Evolutionary conservation across 2,329 filamentous ascomycete genomes (phyloP).

Genomic region (Immersiporthe knoxdaviesiana): DNA sequence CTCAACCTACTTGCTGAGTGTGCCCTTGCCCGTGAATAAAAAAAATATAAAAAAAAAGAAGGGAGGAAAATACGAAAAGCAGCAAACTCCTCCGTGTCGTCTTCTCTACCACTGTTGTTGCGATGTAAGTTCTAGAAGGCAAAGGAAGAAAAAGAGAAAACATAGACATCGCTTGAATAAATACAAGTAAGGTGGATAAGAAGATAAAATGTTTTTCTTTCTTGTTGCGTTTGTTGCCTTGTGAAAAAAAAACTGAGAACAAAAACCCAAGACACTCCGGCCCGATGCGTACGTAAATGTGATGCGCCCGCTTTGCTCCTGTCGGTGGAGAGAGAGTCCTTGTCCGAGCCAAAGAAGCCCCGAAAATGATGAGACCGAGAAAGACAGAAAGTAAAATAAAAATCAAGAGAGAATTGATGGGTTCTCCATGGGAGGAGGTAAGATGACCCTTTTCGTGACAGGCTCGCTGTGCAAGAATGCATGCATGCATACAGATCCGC

Average conservation of each 20-base stretch:
- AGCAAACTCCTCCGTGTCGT: no score
- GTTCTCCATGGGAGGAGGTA: neutral
- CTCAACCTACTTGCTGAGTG: neutral
- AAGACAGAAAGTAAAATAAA: neutral
- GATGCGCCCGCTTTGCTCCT: conserved; percentile 23
- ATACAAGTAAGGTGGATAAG: conserved; percentile 22
- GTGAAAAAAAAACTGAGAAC: conserved; percentile 14
- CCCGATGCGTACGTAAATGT: conserved; percentile 28
- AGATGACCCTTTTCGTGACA: neutral
- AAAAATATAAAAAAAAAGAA: no score
- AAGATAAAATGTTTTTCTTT: no score
- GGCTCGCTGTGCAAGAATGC: neutral
- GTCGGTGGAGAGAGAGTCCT: neutral
- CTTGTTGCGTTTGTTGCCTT: neutral
- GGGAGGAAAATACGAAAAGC: neutral
- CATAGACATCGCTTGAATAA: neutral
- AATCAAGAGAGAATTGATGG: neutral
- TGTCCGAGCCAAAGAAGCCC: neutral
- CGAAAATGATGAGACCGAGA: neutral
- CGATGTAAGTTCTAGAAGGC: conserved; percentile 8
- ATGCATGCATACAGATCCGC: neutral
- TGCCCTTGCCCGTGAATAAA: no score
- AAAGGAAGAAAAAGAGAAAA: conserved; percentile 28
- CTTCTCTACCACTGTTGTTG: neutral
- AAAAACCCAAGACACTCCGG: conserved; percentile 20